Conservation (phyloP, 495 filamentous ascomycete species). For the Oidiodendron maius region DNA sequence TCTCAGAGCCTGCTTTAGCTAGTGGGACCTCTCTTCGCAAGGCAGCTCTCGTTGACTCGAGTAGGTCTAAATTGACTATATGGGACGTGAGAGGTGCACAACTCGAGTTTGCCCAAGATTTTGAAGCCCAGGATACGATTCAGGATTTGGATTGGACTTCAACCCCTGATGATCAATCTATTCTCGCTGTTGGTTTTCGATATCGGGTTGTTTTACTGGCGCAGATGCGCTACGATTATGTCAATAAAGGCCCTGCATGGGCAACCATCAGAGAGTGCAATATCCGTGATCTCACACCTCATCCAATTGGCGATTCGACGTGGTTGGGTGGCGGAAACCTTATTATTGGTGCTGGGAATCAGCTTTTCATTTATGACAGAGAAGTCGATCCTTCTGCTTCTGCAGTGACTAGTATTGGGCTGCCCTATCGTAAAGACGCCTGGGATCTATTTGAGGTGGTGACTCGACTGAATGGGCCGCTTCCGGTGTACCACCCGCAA, state of each 20-base stretch:
- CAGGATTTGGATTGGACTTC: slow-evolving; percentile 92
- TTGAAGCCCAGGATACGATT: slow-evolving; percentile 67
- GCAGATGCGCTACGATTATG: slow-evolving; percentile 90
- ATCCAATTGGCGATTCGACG: slow-evolving; percentile 87
- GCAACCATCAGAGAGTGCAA: slow-evolving; percentile 74
- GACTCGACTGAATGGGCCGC: slow-evolving; percentile 73
- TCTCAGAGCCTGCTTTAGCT: slow-evolving; percentile 66
- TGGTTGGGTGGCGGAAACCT: slow-evolving; percentile 84
- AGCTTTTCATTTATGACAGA: slow-evolving; percentile 83
- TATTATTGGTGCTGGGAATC: slow-evolving; percentile 85
- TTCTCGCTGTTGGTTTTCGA: slow-evolving; percentile 86
- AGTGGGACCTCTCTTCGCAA: slow-evolving; percentile 86
- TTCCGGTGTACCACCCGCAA: slow-evolving; percentile 92
- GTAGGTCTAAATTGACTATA: slow-evolving; percentile 74
- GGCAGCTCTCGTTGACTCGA: slow-evolving; percentile 71
- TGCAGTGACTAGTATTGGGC: slow-evolving; percentile 57
- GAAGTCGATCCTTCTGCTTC: slow-evolving; percentile 57
- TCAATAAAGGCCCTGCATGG: slow-evolving; percentile 88
- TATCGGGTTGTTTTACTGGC: slow-evolving; percentile 79
- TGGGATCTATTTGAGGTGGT: slow-evolving; percentile 76
- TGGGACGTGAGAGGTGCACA: slow-evolving; percentile 83
- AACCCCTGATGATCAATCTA: slow-evolving; percentile 84
- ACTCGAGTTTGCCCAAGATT: slow-evolving; percentile 74
- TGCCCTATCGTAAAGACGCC: slow-evolving; percentile 42
- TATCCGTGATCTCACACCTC: slow-evolving; percentile 76